A percentile compares a stretch with the other conserved stretches of the same genome.
phyloP scores from a whole-genome alignment of 78 protist species.

The Thecamonas trahens region DNA sequence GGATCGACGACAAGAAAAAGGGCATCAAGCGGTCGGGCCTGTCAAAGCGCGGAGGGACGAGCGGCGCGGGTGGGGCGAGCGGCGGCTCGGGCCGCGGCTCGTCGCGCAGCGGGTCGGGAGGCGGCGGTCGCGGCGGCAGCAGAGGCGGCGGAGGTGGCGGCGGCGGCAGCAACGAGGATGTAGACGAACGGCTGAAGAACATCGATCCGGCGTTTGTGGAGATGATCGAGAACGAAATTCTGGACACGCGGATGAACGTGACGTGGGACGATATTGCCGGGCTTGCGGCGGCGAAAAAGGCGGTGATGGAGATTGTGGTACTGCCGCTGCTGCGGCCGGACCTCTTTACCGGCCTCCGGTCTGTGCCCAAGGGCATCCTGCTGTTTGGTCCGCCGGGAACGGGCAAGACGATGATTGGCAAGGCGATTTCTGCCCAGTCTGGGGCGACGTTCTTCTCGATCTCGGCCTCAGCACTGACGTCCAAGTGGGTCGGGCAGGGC shows the following conservation, averaged over 20 bases:
- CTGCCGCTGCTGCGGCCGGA: conserved; percentile 66
- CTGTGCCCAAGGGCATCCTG: conserved; percentile 64
- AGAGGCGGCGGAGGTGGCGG: too few relatives aligned
- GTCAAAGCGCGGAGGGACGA: too few relatives aligned
- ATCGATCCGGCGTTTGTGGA: conserved; percentile 61
- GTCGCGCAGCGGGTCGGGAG: too few relatives aligned
- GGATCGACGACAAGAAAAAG: too few relatives aligned
- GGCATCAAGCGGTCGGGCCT: too few relatives aligned
- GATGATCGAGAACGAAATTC: conserved; percentile 44
- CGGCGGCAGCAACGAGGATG: too few relatives aligned
- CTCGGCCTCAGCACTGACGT: conserved; percentile 55
- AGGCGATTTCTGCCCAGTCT: conserved; percentile 58
- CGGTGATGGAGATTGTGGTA: conserved; percentile 48
- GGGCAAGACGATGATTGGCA: conserved; percentile 80
- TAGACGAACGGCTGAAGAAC: conserved; percentile 36
- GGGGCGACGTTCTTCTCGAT: conserved; percentile 63
- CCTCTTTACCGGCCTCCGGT: conserved; percentile 55
- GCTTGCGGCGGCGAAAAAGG: conserved; percentile 48
- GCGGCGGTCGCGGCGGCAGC: too few relatives aligned
- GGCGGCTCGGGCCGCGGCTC: too few relatives aligned
- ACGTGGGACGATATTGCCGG: conserved; percentile 69
- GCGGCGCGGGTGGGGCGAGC: too few relatives aligned
- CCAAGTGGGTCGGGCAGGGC: conserved; percentile 79
- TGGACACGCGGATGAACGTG: conserved; percentile 18
- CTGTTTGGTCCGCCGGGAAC: conserved; percentile 88